A percentile compares a stretch with the other conserved stretches of the same genome.
Evolutionary conservation across 2,329 filamentous ascomycete genomes (phyloP).

Genomic region (Ophiostoma fasciatum): DNA sequence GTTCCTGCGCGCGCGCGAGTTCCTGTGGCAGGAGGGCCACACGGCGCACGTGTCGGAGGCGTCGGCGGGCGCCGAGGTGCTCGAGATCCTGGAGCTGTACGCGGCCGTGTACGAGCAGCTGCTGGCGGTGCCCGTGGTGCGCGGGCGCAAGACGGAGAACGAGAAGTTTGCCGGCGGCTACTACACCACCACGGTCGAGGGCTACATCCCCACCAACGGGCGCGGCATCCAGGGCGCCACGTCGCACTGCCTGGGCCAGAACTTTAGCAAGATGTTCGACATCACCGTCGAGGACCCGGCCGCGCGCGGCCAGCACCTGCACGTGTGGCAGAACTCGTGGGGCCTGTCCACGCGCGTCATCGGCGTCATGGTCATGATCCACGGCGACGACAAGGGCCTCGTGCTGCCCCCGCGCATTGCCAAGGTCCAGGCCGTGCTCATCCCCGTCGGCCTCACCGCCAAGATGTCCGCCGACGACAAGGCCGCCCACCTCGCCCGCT

Average conservation of each 20-base stretch:
- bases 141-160: slow-evolving; percentile 88
- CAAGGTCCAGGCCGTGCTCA: slow-evolving; percentile 70
- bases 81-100: slow-evolving; percentile 88
- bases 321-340: slow-evolving; percentile 99
- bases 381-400: slow-evolving; percentile 89
- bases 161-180: slow-evolving; percentile 96
- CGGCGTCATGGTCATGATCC: slow-evolving; percentile 97
- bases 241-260: slow-evolving; percentile 88
- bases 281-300: slow-evolving; percentile 90
- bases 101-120: slow-evolving; percentile 85
- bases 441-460: slow-evolving; percentile 86
- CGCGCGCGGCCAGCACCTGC: slow-evolving; percentile 62
- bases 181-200: slow-evolving; percentile 94
- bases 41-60: slow-evolving; percentile 74
- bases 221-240: slow-evolving; percentile 94
- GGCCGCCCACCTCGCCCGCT: slow-evolving; percentile 58
- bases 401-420: slow-evolving; percentile 85
- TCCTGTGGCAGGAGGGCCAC: slow-evolving; percentile 96
- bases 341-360: slow-evolving; percentile 93
- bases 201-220: slow-evolving; percentile 89
- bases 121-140: slow-evolving; percentile 86
- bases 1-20: slow-evolving; percentile 86
- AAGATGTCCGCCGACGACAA: slow-evolving; percentile 72
- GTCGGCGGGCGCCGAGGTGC: slow-evolving; percentile 68
- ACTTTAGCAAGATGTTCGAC: slow-evolving; percentile 97